phyloP scores from a whole-genome alignment of 225 moss, liverwort and hornwort species.

The Neckera pumila region DNA sequence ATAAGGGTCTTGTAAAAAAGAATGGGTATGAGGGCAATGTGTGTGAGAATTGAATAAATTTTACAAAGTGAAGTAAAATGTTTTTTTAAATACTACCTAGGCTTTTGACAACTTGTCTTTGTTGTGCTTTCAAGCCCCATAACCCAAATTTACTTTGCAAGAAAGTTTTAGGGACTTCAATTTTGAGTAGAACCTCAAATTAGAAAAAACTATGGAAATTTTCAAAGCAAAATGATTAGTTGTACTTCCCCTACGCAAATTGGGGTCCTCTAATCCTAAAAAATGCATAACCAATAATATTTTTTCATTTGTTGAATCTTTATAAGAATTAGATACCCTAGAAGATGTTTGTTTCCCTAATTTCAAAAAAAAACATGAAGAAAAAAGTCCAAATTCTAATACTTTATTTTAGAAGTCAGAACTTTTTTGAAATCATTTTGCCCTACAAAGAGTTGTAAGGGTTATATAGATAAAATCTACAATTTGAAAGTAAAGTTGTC shows the following conservation, averaged over 20 bases:
- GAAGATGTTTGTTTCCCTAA: neutral
- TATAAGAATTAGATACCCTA: accelerated
- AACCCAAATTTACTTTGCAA: neutral
- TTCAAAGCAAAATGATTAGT: neutral
- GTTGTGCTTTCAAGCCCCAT: accelerated
- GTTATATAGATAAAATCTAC: neutral
- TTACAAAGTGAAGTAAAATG: neutral
- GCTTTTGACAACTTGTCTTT: neutral
- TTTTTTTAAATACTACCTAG: accelerated
- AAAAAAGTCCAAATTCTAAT: accelerated
- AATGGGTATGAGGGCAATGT: neutral
- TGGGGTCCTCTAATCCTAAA: accelerated
- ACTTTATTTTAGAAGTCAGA: neutral
- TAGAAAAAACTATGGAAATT: neutral
- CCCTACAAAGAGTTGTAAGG: accelerated
- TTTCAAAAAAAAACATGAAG: neutral
- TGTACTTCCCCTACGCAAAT: accelerated
- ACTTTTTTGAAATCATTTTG: accelerated
- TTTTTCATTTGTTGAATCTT: too few species aligned
- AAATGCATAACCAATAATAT: accelerated
- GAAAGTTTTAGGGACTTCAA: neutral
- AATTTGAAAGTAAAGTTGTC: accelerated
- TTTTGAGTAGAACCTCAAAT: neutral
- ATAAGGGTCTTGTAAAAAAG: neutral
- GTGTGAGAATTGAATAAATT: neutral